Percentiles rank a stretch among this genome's conserved stretches.
Conservation (phyloP, 2,329 filamentous ascomycete genomes). For the Cytospora mali region DNA sequence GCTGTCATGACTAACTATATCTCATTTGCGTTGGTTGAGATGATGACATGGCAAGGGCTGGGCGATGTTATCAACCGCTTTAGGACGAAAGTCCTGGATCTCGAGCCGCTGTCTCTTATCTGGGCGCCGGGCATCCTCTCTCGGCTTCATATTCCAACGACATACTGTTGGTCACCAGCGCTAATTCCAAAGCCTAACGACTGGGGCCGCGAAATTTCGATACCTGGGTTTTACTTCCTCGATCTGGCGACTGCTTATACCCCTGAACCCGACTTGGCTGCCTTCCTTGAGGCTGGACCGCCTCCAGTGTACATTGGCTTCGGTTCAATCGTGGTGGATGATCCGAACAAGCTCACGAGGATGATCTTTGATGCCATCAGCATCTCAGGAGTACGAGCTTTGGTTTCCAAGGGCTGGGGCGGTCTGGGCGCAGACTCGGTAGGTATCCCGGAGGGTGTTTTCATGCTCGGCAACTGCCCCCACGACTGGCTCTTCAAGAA, state of each 20-base stretch:
- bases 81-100: slow-evolving; percentile 70
- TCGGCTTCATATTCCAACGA: slow-evolving; percentile 77
- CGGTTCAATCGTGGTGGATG: slow-evolving; percentile 79
- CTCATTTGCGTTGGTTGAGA: slow-evolving; percentile 82
- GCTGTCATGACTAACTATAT: slow-evolving; percentile 78
- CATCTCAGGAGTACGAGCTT: slow-evolving; percentile 69
- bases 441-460: slow-evolving; percentile 72
- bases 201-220: slow-evolving; percentile 71
- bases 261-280: slow-evolving; percentile 64
- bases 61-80: slow-evolving; percentile 92
- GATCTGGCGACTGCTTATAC: slow-evolving; percentile 67
- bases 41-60: slow-evolving; percentile 91
- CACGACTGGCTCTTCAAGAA: slow-evolving; percentile 88
- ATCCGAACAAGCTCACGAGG: slow-evolving; percentile 70
- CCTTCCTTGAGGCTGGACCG: slow-evolving; percentile 68
- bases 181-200: slow-evolving; percentile 64
- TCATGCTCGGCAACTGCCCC: slow-evolving; percentile 82
- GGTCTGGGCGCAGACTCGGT: slow-evolving; percentile 74
- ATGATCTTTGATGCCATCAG: slow-evolving; percentile 73
- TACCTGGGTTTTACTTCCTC: slow-evolving; percentile 78
- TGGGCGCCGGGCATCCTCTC: slow-evolving; percentile 81
- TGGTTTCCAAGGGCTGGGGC: slow-evolving; percentile 89
- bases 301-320: slow-evolving; percentile 83
- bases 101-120: slow-evolving; percentile 77
- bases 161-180: slow-evolving; percentile 88